Base-by-base conservation (phyloP, 768 basidiomycete genomes). In the Naganishia kalamii region DNA sequence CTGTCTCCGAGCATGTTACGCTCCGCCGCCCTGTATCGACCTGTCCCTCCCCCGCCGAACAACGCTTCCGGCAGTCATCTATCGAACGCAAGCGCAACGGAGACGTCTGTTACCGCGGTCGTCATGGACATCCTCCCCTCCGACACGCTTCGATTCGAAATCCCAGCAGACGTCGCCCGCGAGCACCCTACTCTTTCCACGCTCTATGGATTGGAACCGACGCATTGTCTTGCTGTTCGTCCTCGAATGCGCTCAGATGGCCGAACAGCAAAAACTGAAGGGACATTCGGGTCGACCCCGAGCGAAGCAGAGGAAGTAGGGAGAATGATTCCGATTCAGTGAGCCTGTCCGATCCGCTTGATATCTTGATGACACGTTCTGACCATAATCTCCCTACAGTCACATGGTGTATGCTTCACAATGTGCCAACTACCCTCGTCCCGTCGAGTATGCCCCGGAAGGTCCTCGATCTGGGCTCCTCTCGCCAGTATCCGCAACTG, bases 311-410 rank as follows among this genome's bases (percentile, higher is more conserved):
- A 30, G 29, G 46, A 67, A 30, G 43, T 57, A 15, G 66, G 66
- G 8, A 62, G 57, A 13, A 62, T 67, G 50, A 29, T 63, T n/a
- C 66, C 66, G 25, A 52, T 50, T 30, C 66, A 67, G 66, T 67
- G 33, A 43, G 66, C 62, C 2, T 30, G 15, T 17, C 23, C 33
- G 23, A 32, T 13, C 10, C n/a, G 10, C 30, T 29, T 21, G 37
- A 13, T 13, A 17, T 35, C 19, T 5, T 27, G 21, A 5, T 2
- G 6, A 10, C 5, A 10, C n/a, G 19, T 48, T 4, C 54, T 59
- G 6, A 57, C 27, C 13, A 19, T 12, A 27, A n/a, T 23, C 12
- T 27, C 10, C 11, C 11, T 46, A 17, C 46, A 67, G 66, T 29
- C 61, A 57, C 19, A 33, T 63, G 49, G 32, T 67, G 0, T 67